Evolutionary conservation across 2,329 filamentous ascomycete genomes (phyloP), one percentile per base, ranked within the genome.

Genomic region (Neurospora crassa): DNA sequence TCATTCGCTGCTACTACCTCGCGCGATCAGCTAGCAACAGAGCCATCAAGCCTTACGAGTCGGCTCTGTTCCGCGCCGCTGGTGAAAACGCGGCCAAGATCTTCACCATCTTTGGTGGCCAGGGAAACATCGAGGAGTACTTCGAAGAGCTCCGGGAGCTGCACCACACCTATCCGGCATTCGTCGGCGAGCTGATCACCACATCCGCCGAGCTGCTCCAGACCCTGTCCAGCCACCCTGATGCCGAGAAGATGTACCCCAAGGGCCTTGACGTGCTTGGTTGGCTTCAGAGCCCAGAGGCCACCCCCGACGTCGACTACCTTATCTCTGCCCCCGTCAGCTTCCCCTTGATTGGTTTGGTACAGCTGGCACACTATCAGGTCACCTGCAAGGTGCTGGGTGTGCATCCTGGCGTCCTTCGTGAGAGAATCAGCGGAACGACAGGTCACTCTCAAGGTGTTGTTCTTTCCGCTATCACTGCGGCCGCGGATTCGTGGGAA

Each of bases 101-200:
- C 72, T 99, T 97, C 84, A 94, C 91, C 75, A 94, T 99, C 73
- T 97, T 98, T 76, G 96, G 96, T 72, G 96, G 96, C 7, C 96
- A 99, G 81, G 96, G 96, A 77, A 99, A 99, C 82, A 98, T 99
- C 74, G 95, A 99, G 82, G 96, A 99, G 83, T 99, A 99, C 83
- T 99, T 99, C 78, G 95, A 99, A 76, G 96, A 99, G 84, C 88
- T 99, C 74, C 90, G 96, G 71, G 92, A 97, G 80, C 88, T 98
- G 72, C 95, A 95, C 84, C 90, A 86, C 77, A 97, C 94, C 72
- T 99, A 99, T 83, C 91, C 92, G 14, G 92, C 92, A 40, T 96
- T 99, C 76, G 89, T 97, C 5, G 91, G 93, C 76, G 93, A 96
- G 75, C 89, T 98, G 74, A 88, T 99, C 78, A 87, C 87, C 40